Evolutionary conservation across 305 asterid genomes (phyloP).

Genomic region (Withania somnifera): DNA sequence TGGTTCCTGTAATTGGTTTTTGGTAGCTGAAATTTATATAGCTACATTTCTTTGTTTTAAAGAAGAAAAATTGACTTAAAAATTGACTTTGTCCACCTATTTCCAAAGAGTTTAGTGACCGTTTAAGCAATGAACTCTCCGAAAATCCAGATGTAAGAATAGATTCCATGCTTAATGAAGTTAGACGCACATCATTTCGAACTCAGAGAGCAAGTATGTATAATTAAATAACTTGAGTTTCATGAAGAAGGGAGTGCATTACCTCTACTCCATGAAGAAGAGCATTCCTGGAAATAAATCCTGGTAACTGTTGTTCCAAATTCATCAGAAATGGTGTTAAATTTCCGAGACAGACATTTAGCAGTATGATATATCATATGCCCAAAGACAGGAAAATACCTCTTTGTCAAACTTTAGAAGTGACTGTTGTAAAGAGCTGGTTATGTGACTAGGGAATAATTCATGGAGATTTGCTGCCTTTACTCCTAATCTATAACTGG

Average conservation of each 20-base stretch:
- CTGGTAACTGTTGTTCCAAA: conserved; percentile 53
- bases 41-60: too few species aligned
- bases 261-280: conserved; percentile 99
- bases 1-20: too few species aligned
- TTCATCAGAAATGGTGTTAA: conserved; percentile 2
- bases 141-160: background rate
- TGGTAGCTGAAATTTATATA: too few species aligned
- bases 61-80: too few species aligned
- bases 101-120: too few species aligned
- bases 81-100: too few species aligned
- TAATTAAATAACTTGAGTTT: background rate
- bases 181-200: background rate
- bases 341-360: background rate
- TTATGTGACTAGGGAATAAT: conserved; percentile 56
- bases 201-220: background rate
- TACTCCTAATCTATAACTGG: conserved; percentile 90
- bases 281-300: conserved; percentile 58
- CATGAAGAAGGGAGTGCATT: conserved; percentile 2
- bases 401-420: conserved; percentile 64
- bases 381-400: conserved; percentile 30
- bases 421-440: conserved; percentile 67
- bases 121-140: background rate
- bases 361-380: background rate
- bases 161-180: background rate
- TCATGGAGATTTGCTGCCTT: conserved; percentile 79